Evolutionary conservation across 352 stramenopile species (phyloP).

Genomic region (Thraustochytrium striatum): DNA sequence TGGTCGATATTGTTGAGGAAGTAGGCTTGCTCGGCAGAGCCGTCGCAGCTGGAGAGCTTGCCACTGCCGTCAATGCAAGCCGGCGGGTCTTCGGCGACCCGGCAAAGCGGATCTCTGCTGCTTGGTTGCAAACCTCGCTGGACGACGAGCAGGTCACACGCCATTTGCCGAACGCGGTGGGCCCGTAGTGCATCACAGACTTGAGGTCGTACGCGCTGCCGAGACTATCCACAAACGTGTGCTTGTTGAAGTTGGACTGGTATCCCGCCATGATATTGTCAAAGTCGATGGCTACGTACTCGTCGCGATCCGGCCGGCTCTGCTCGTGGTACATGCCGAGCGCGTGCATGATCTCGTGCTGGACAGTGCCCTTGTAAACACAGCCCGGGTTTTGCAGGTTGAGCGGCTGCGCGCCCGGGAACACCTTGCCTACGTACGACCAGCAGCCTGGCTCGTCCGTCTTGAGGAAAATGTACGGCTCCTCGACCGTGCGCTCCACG

Average conservation of each 20-base stretch:
- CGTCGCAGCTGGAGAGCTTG: no score
- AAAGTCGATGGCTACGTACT: slow-evolving; percentile 46
- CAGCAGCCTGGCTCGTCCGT: background rate
- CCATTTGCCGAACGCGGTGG: background rate
- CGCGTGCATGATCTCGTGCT: slow-evolving; percentile 53
- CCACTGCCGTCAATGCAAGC: no score
- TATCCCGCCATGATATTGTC: slow-evolving; percentile 26
- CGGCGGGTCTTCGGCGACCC: no score
- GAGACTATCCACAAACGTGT: slow-evolving; percentile 44
- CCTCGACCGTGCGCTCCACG: slow-evolving; percentile 48
- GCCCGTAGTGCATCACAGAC: slow-evolving; percentile 55
- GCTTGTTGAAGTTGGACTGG: slow-evolving; percentile 49
- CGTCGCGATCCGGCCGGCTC: slow-evolving; percentile 53
- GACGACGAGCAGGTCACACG: no score
- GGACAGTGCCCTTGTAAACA: background rate
- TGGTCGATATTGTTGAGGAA: background rate
- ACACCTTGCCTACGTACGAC: background rate
- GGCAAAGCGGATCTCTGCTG: no score
- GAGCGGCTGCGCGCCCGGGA: background rate
- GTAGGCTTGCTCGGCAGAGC: no score
- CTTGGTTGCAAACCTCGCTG: no score
- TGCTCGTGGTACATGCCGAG: slow-evolving; percentile 57
- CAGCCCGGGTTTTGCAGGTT: background rate
- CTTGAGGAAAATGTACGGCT: background rate
- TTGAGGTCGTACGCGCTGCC: slow-evolving; percentile 54